These are phyloP conservation scores for Effrenium voratum DNA, from an alignment of 73 alveolate genomes.

Conservation along the genomic window DNA sequence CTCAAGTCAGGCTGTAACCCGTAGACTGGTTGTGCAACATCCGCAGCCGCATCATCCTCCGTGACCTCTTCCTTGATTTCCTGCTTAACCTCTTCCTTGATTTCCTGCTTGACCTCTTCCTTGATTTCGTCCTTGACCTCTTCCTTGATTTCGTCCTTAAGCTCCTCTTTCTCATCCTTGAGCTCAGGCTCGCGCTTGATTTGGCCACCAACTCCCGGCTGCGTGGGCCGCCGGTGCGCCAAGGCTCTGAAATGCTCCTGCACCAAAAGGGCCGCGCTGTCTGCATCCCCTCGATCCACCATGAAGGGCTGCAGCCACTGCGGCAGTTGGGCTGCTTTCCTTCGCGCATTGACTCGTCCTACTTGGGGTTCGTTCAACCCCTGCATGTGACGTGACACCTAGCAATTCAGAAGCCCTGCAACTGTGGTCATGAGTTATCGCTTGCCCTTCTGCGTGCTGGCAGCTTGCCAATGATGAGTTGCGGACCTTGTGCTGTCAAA, in stretches of 20 bases:
- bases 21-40: too few relatives aligned
- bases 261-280: constrained; percentile 22
- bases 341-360: too few relatives aligned
- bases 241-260: constrained; percentile 55
- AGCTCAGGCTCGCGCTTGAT: too few relatives aligned
- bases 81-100: constrained; percentile 45
- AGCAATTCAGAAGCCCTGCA: too few relatives aligned
- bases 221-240: background rate
- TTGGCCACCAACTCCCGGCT: background rate
- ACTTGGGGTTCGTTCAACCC: too few relatives aligned
- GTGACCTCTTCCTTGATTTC: constrained; percentile 43
- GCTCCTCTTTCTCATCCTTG: background rate
- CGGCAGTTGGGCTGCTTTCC: constrained; percentile 60
- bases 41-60: background rate
- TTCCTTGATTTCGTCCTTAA: background rate
- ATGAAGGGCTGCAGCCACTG: constrained; percentile 81
- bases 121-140: constrained; percentile 19
- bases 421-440: too few relatives aligned
- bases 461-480: too few relatives aligned
- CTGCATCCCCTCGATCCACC: constrained; percentile 59
- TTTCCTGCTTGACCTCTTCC: constrained; percentile 34
- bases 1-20: too few relatives aligned
- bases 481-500: too few relatives aligned
- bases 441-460: too few relatives aligned
- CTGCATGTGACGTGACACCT: too few relatives aligned